A percentile compares a stretch with the other conserved stretches of the same genome.
Conservation (phyloP, 169 alveolate species). For the Neospora caninum region DNA sequence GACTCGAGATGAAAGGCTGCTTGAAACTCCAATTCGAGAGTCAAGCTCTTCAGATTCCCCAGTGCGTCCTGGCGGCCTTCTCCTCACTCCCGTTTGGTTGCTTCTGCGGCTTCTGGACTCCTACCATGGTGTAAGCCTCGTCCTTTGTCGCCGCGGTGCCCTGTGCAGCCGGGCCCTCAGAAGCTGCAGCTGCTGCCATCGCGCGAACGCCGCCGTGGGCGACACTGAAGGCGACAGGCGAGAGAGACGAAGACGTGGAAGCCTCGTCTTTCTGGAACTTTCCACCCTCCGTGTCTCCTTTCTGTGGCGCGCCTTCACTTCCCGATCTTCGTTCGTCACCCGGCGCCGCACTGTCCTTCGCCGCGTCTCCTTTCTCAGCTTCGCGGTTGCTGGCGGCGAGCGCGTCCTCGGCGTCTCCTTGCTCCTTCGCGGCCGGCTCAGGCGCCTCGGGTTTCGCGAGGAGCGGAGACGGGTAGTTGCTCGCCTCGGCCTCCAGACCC, state of each 20-base stretch:
- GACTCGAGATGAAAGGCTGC: too few relatives aligned
- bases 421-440: not conserved
- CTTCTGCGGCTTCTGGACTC: not conserved
- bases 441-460: not conserved
- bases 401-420: not conserved
- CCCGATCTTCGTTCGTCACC: too few relatives aligned
- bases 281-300: too few relatives aligned
- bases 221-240: not conserved
- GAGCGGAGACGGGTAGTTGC: not conserved
- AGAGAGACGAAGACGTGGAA: not conserved
- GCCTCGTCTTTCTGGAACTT: not conserved
- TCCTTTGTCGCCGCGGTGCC: not conserved
- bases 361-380: not conserved
- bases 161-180: not conserved
- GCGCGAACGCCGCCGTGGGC: not conserved
- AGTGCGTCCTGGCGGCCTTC: too few relatives aligned
- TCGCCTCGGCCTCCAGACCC: conserved; percentile 46
- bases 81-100: not conserved
- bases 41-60: too few relatives aligned
- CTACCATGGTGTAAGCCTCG: not conserved
- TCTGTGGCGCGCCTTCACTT: too few relatives aligned
- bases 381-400: not conserved
- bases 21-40: too few relatives aligned
- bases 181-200: not conserved
- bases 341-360: not conserved